Conservation (phyloP, 2,329 filamentous ascomycete species). For the Colletotrichum sp. region DNA sequence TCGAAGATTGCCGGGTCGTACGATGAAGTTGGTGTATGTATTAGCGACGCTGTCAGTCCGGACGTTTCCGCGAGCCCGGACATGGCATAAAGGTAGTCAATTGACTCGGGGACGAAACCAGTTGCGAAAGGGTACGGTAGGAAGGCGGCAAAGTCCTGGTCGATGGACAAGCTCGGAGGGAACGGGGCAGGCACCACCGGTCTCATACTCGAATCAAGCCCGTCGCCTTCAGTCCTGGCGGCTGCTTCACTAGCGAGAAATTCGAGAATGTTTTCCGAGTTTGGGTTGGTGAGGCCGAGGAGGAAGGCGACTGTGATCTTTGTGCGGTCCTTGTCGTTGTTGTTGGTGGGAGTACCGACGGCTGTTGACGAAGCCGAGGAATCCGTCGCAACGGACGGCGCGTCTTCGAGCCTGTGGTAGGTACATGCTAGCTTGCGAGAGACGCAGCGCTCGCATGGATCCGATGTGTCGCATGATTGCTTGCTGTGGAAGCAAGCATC, state of each 20-base stretch:
- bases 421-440: conserved; percentile 24
- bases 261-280: conserved; percentile 26
- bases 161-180: background rate
- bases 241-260: conserved; percentile 20
- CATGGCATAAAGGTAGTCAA: background rate
- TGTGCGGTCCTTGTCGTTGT: conserved; percentile 12
- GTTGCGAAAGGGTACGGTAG: background rate
- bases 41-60: background rate
- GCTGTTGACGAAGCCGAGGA: background rate
- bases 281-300: conserved; percentile 28
- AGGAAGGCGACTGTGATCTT: conserved; percentile 29
- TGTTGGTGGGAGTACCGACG: background rate
- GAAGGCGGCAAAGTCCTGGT: conserved; percentile 10
- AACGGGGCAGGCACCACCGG: background rate
- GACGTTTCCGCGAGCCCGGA: background rate
- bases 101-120: background rate
- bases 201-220: background rate
- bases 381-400: background rate
- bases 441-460: conserved; percentile 29
- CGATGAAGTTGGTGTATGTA: background rate
- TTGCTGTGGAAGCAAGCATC: conserved; percentile 33
- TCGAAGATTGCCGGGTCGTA: background rate
- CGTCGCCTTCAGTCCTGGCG: conserved; percentile 8
- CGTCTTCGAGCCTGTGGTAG: conserved; percentile 16
- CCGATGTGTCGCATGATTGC: conserved; percentile 28